These are phyloP conservation scores for Micromonas commoda DNA, from an alignment of 139 green algal species.

Conservation along the genomic window DNA sequence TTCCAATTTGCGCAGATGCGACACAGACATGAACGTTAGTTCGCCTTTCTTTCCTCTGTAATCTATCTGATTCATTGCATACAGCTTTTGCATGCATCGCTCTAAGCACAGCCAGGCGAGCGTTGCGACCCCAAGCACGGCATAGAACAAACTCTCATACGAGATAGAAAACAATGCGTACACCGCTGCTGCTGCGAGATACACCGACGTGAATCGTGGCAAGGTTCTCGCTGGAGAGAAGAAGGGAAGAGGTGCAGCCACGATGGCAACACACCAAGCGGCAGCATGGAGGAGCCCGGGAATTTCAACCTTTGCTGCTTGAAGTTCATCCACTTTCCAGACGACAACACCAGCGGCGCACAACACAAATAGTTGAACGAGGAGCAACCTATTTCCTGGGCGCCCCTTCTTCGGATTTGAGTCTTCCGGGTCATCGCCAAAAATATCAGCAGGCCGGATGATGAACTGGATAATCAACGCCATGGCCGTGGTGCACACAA, in stretches of 20 bases:
- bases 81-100: background rate
- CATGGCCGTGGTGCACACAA: background rate
- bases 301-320: background rate
- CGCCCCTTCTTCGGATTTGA: background rate
- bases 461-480: background rate
- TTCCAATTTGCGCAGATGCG: background rate
- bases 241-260: background rate
- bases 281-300: background rate
- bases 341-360: background rate
- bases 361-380: background rate
- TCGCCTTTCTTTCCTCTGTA: background rate
- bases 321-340: background rate
- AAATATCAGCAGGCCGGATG: background rate
- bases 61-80: background rate
- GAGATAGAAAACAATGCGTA: slow-evolving; percentile 15
- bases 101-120: slow-evolving; percentile 1
- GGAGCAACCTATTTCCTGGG: background rate
- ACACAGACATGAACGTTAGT: background rate
- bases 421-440: background rate
- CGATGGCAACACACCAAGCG: background rate
- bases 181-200: background rate
- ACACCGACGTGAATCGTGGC: background rate
- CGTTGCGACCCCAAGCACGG: background rate
- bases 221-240: background rate
- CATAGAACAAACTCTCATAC: slow-evolving; percentile 11